These are phyloP conservation scores for Herpetospermum pedunculosum DNA, from an alignment of 306 rosid genomes.

Conservation along the genomic window DNA sequence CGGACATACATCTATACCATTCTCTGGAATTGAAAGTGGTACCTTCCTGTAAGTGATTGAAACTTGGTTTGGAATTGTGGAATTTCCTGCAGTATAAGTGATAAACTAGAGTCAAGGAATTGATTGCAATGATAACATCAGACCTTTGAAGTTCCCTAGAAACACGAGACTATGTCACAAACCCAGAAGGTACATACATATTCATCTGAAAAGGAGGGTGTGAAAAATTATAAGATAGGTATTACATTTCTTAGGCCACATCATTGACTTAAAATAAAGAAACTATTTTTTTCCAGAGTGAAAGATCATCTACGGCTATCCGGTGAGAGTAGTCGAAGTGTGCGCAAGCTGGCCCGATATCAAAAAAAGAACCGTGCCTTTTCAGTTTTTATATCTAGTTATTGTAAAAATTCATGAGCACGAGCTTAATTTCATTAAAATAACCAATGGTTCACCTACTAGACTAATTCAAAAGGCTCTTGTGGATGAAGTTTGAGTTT, in stretches of 20 bases:
- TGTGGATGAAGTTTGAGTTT: neutral
- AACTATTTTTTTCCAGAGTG: neutral
- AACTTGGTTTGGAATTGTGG: slow-evolving; percentile 43
- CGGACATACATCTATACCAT: slow-evolving; percentile 79
- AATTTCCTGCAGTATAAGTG: slow-evolving; percentile 32
- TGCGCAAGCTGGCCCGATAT: too few species aligned
- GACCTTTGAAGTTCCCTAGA: neutral
- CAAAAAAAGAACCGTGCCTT: neutral
- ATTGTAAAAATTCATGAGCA: neutral
- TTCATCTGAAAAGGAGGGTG: neutral
- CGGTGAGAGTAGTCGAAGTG: too few species aligned
- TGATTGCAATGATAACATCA: neutral
- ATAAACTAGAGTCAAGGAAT: neutral
- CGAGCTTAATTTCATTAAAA: neutral
- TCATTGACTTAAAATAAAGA: neutral
- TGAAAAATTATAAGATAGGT: neutral
- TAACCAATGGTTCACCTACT: neutral
- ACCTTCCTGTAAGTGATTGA: slow-evolving; percentile 42
- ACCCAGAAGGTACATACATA: neutral
- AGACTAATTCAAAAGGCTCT: neutral
- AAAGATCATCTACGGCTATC: too few species aligned
- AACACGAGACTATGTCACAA: neutral
- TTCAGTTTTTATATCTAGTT: neutral
- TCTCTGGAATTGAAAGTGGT: slow-evolving; percentile 44
- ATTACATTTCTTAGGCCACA: neutral